These are phyloP conservation scores for Pseudotsuga menziesii DNA, from an alignment of 75 land plant genomes.

Conservation along the genomic window DNA sequence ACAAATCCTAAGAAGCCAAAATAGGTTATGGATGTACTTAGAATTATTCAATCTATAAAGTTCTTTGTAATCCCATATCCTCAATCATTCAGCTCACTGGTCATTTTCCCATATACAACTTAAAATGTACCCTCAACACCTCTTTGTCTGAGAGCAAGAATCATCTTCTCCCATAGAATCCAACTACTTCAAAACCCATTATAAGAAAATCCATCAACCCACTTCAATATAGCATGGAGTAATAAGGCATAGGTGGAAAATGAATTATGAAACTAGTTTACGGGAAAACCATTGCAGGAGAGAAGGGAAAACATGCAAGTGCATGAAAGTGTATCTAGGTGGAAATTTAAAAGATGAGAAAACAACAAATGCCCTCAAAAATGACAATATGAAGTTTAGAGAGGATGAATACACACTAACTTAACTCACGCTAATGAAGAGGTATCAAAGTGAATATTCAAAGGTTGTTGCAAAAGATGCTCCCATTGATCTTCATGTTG, in stretches of 20 bases:
- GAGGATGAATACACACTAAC: no score
- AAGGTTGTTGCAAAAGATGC: no score
- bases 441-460: no score
- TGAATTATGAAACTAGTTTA: slow-evolving; percentile 86
- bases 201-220: slow-evolving; percentile 72
- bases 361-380: slow-evolving; percentile 35
- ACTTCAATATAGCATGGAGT: slow-evolving; percentile 78
- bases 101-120: background rate
- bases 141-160: slow-evolving; percentile 12
- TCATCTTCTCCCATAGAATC: background rate
- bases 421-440: no score
- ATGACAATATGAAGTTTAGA: no score
- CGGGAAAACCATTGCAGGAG: slow-evolving; percentile 96
- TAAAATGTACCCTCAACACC: background rate
- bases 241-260: slow-evolving; percentile 93
- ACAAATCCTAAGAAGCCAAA: background rate
- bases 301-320: slow-evolving; percentile 96
- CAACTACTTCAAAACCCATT: slow-evolving; percentile 27
- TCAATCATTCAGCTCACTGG: background rate
- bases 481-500: no score
- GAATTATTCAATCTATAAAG: slow-evolving; percentile 15
- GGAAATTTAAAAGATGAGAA: slow-evolving; percentile 97
- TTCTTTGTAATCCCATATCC: slow-evolving; percentile 14
- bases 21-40: background rate
- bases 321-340: slow-evolving; percentile 89